A percentile compares a stretch with the other conserved stretches of the same genome.
Evolutionary conservation across 495 filamentous ascomycete species (phyloP).

Genomic region (Penicillium chermesinum): DNA sequence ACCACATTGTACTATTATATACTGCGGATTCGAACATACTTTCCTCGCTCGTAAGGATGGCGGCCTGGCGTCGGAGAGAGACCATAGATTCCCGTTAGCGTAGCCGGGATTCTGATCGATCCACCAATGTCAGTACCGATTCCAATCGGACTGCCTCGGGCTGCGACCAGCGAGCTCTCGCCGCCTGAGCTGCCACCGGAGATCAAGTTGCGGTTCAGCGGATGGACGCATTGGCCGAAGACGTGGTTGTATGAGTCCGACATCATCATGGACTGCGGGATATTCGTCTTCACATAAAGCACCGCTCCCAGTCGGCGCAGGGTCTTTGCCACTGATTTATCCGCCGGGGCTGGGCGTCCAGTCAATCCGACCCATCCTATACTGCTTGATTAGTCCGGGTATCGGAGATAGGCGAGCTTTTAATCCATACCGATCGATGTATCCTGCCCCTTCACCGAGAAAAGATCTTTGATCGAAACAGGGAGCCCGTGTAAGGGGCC

Average conservation of each 20-base stretch:
- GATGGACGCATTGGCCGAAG: slow-evolving; percentile 50
- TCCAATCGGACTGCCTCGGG: slow-evolving; percentile 55
- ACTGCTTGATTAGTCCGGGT: not conserved
- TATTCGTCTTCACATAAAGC: slow-evolving; percentile 59
- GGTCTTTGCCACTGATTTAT: slow-evolving; percentile 27
- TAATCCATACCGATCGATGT: slow-evolving; percentile 35
- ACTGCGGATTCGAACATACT: no score
- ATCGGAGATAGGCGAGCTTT: not conserved
- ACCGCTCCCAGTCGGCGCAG: slow-evolving; percentile 43
- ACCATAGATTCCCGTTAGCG: slow-evolving; percentile 59
- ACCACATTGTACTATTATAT: slow-evolving; percentile 28
- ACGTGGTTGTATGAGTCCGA: slow-evolving; percentile 43
- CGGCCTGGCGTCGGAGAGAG: slow-evolving; percentile 57
- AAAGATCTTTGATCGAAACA: slow-evolving; percentile 63
- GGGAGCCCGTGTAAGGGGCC: slow-evolving; percentile 67
- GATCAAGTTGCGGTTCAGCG: slow-evolving; percentile 48
- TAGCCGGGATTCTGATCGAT: slow-evolving; percentile 61
- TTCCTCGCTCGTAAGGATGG: slow-evolving; percentile 46
- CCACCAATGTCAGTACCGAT: slow-evolving; percentile 68
- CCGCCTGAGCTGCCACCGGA: slow-evolving; percentile 62
- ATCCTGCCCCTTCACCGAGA: slow-evolving; percentile 54
- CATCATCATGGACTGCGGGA: slow-evolving; percentile 59
- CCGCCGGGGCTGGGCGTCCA: slow-evolving; percentile 24
- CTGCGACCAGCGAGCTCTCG: slow-evolving; percentile 58
- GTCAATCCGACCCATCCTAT: slow-evolving; percentile 36